A percentile compares a stretch with the other conserved stretches of the same genome.
Conservation (phyloP, 2,329 filamentous ascomycete species). For the Cercospora canescens region DNA sequence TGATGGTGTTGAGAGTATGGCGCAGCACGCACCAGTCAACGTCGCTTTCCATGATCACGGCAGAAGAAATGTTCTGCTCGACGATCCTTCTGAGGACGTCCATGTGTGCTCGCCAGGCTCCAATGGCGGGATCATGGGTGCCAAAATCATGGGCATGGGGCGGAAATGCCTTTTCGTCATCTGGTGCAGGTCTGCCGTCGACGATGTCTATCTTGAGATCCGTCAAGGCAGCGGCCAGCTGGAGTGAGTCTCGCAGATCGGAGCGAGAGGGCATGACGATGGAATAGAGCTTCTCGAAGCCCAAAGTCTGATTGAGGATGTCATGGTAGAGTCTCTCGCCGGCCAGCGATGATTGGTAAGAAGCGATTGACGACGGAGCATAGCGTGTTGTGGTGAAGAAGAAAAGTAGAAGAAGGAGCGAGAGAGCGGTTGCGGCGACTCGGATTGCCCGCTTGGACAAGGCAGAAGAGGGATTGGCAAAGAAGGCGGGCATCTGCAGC, state of each 20-base stretch:
- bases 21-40: conserved; percentile 44
- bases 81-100: conserved; percentile 34
- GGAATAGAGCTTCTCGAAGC: conserved; percentile 53
- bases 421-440: not conserved
- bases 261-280: conserved; percentile 53
- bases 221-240: conserved; percentile 48
- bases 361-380: not conserved
- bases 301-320: conserved; percentile 13
- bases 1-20: not conserved
- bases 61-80: conserved; percentile 38
- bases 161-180: conserved; percentile 32
- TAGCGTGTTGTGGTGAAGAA: not conserved
- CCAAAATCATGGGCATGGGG: conserved; percentile 24
- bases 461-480: not conserved
- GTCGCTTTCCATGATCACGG: conserved; percentile 47
- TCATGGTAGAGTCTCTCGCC: conserved; percentile 4
- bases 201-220: conserved; percentile 50
- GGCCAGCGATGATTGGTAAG: not conserved
- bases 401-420: not conserved
- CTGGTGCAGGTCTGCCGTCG: conserved; percentile 42
- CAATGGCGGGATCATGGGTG: conserved; percentile 4
- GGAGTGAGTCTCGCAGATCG: conserved; percentile 53
- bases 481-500: not conserved
- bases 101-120: conserved; percentile 23
- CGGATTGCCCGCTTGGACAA: not conserved